A percentile compares a stretch with the other conserved stretches of the same genome.
Evolutionary conservation across 306 rosid genomes (phyloP).

Genomic region (Macrotyloma uniflorum): DNA sequence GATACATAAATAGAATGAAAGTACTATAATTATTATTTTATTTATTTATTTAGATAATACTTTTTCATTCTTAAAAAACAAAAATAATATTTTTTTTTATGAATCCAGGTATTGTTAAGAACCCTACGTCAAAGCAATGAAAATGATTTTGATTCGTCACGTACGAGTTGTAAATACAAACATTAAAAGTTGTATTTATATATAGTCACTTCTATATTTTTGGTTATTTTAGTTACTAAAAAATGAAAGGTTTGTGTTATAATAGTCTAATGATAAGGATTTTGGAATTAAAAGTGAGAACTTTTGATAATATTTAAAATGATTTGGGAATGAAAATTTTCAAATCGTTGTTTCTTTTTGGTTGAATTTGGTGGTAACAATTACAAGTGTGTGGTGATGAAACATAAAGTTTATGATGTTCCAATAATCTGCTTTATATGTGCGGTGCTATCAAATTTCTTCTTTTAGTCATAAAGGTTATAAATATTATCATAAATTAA

Average conservation of each 20-base stretch:
- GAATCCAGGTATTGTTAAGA: background rate
- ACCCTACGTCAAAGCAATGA: background rate
- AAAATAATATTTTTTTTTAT: too few species aligned
- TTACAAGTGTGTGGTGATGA: background rate
- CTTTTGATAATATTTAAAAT: background rate
- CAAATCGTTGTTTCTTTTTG: slow-evolving; percentile 1
- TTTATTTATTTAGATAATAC: too few species aligned
- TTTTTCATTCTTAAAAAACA: too few species aligned
- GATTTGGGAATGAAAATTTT: background rate
- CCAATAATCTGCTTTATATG: background rate
- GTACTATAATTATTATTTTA: too few species aligned
- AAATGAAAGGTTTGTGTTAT: background rate
- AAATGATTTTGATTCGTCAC: background rate
- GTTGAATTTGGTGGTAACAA: background rate
- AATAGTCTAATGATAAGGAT: background rate
- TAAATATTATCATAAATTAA: background rate
- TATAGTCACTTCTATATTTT: background rate
- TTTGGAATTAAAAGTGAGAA: background rate
- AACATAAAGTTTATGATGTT: background rate
- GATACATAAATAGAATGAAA: too few species aligned
- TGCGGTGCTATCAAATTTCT: background rate
- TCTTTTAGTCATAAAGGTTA: background rate
- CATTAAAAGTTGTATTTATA: background rate
- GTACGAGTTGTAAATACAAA: background rate
- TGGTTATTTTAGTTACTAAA: background rate